Base-by-base conservation (phyloP, 2,329 filamentous ascomycete species). In the Trichoderma hamatum region DNA sequence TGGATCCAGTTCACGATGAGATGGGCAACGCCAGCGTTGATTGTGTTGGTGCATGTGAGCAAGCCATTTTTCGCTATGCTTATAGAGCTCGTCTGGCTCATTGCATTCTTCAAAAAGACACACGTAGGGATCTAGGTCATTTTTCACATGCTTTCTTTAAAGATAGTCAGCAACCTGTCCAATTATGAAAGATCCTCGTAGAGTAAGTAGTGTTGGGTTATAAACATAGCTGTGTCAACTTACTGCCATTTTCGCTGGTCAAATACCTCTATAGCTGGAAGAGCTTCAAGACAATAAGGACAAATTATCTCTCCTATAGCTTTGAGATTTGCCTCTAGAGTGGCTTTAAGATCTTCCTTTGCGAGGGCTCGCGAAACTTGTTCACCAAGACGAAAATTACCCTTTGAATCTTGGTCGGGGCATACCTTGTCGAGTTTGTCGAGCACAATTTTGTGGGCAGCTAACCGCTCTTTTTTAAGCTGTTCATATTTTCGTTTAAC, bases 41-140 rank as follows among this genome's bases (percentile, higher is more conserved):
- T 5, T 19, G 14, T 55, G 52, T n/a, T 55, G 28, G n/a, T 21
- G 26, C 26, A 55, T n/a, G 10, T 55, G 52, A 11, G 3, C 13
- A 11, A 55, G 14, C 52, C 52, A 32, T 71, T 69, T 69, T 5
- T 65, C 65, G 11, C 64, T 24, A 2, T 69, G 68, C 6, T 16
- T 68, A 32, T 70, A 73, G 0, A 74, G 64, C 1, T 28, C 3
- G 1, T 70, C 69, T 1, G 69, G 11, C 4, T 54, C 24, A 34
- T 73, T 62, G n/a, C 73, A 74, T 0, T 70, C 55, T 4, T 72
- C 69, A 34, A 73, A 72, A 0, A 73, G 49, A 34, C 72, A 74
- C 0, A 74, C 70, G 21, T 73, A 73, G 3, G 72, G 69, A n/a
- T 74, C 71, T 0, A 74, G 68, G 19, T 74, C 73, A 28, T 68